Base-by-base conservation (phyloP, 2,329 filamentous ascomycete genomes). In the Pseudocercospora musae region DNA sequence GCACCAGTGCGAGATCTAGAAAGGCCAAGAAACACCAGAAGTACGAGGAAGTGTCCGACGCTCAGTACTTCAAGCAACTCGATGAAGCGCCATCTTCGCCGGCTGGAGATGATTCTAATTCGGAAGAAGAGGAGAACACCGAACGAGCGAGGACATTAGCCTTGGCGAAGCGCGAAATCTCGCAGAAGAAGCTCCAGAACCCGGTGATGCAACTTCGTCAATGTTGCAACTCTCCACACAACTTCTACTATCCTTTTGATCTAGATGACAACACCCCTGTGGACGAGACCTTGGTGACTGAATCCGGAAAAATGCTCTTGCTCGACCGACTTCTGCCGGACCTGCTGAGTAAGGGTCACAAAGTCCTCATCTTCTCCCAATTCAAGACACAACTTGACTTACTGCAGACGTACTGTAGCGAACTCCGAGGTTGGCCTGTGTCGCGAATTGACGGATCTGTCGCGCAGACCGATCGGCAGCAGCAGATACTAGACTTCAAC, bases 341-440 rank as follows among this genome's bases (percentile, higher is more conserved):
- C 1, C 82, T 99, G 0, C 89, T 99, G 62, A 68, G 80, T 0
- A 83, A 85, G 0, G 89, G 85, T 3, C 93, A 97, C 79, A 98
- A 98, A 73, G 89, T 98, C 27, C 85, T 99, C 50, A 92, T 99
- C 57, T 99, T 99, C 77, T 96, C 91, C 0, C 95, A 99, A 73
- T 99, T 99, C 79, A 96, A 93, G 62, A 96, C 89, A 0, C 93
- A 96, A 66, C 85, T 99, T 0, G 92, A 98, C 71, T 89, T 99
- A 1, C 81, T 99, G 0, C 87, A 96, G 66, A 89, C 94, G 59
- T 99, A 96, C 78, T 92, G 92, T 52, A 80, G 79, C 3, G 84
- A 87, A n/a, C 83, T 98, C 1, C 88, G 91, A 7, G 79, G 81
- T 1, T 97, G 92, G 91, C 85, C 87, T 1, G 84, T 89, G 23